Percentiles rank a stretch among this genome's conserved stretches.
Evolutionary conservation across 169 alveolate genomes (phyloP).

Genomic region (Theileria orientalis): DNA sequence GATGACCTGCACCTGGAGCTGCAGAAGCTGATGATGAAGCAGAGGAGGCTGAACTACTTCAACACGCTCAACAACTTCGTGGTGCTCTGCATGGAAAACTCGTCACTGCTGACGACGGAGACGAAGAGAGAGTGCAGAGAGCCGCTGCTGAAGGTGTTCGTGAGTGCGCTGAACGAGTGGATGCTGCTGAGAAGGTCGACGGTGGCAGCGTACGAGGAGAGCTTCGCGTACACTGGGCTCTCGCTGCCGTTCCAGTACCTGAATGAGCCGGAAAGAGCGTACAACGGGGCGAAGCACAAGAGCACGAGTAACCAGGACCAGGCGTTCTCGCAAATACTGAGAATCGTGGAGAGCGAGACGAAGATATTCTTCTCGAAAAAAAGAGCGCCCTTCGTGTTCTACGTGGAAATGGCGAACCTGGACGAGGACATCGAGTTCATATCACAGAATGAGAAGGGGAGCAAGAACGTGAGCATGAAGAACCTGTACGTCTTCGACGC

Average conservation of each 20-base stretch:
- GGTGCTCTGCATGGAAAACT: constrained; percentile 69
- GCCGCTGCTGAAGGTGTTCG: constrained; percentile 56
- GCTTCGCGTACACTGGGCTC: constrained; percentile 77
- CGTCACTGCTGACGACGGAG: constrained; percentile 68
- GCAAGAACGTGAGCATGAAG: constrained; percentile 28
- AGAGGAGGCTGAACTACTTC: constrained; percentile 84
- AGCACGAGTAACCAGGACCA: constrained; percentile 31
- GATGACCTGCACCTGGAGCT: constrained; percentile 71
- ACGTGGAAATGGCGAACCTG: constrained; percentile 84
- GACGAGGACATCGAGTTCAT: constrained; percentile 79
- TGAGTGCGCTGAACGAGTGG: constrained; percentile 80
- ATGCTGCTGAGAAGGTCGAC: constrained; percentile 75
- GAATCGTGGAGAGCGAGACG: constrained; percentile 78
- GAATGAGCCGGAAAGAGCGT: background rate
- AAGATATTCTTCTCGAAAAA: constrained; percentile 80
- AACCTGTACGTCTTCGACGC: constrained; percentile 58
- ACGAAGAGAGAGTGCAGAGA: constrained; percentile 70
- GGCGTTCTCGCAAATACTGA: constrained; percentile 72
- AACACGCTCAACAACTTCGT: constrained; percentile 80
- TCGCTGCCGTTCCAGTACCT: constrained; percentile 69
- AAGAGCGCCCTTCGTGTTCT: constrained; percentile 85
- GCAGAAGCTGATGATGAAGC: constrained; percentile 83
- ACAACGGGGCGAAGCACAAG: constrained; percentile 14
- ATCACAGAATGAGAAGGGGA: constrained; percentile 5
- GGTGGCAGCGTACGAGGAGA: constrained; percentile 79